These are phyloP conservation scores for Yamadazyma membranifaciens DNA, from an alignment of 1,139 yeast genomes.

Conservation along the genomic window DNA sequence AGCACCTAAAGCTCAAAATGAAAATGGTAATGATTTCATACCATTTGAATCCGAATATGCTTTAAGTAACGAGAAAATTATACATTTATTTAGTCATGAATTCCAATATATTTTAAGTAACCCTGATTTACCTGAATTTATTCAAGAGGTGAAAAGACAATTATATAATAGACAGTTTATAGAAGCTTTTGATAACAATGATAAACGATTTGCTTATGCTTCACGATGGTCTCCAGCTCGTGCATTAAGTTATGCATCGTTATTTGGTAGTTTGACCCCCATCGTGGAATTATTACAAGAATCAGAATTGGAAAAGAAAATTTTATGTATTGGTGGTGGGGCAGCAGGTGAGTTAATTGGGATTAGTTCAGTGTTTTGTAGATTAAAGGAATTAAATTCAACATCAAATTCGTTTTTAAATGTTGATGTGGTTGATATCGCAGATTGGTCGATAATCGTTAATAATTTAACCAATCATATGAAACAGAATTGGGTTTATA, in stretches of 20 bases:
- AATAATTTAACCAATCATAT: conserved; percentile 41
- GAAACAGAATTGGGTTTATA: conserved; percentile 52
- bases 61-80: conserved; percentile 36
- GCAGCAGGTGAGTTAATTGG: conserved; percentile 85
- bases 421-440: conserved; percentile 66
- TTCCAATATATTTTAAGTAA: conserved; percentile 48
- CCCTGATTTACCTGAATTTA: conserved; percentile 39
- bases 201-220: conserved; percentile 72
- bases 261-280: conserved; percentile 52
- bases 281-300: conserved; percentile 37
- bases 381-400: conserved; percentile 41
- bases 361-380: conserved; percentile 56
- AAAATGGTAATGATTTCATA: conserved; percentile 21
- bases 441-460: conserved; percentile 68
- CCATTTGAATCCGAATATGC: conserved; percentile 32
- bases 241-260: conserved; percentile 68
- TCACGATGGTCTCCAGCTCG: conserved; percentile 86
- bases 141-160: conserved; percentile 70
- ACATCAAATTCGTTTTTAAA: conserved; percentile 34
- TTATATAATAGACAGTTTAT: conserved; percentile 68
- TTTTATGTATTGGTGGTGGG: conserved; percentile 81
- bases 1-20: conserved; percentile 9
- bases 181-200: conserved; percentile 63
- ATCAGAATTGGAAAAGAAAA: conserved; percentile 29
- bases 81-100: conserved; percentile 48